Percentiles rank a stretch among this genome's conserved stretches.
phyloP scores from a whole-genome alignment of 148 eudicot genomes.

The Polygonum aviculare region DNA sequence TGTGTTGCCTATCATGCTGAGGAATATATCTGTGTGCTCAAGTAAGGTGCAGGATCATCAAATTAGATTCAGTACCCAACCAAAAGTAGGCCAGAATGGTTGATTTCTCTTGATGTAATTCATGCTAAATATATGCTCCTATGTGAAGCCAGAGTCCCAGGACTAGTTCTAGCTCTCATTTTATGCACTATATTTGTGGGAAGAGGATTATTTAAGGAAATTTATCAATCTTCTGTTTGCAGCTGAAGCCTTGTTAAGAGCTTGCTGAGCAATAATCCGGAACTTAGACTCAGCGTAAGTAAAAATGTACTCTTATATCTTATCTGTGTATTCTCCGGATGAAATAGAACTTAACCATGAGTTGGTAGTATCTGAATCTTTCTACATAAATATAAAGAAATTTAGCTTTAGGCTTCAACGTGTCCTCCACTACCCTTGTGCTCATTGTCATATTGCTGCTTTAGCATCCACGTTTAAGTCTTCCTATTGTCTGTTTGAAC shows the following conservation, averaged over 20 bases:
- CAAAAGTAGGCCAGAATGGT: background rate
- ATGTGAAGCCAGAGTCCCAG: background rate
- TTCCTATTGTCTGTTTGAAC: too few relatives aligned
- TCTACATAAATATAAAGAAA: background rate
- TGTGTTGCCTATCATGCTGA: background rate
- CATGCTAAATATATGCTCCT: background rate
- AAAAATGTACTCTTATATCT: background rate
- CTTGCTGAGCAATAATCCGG: conserved; percentile 94
- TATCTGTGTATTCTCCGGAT: background rate
- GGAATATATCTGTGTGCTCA: background rate
- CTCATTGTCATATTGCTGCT: background rate
- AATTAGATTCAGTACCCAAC: too few relatives aligned
- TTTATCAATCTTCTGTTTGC: conserved; percentile 24
- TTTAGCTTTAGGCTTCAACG: background rate
- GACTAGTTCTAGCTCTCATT: background rate
- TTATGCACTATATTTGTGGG: background rate
- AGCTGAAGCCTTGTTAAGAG: conserved; percentile 90
- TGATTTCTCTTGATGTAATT: background rate
- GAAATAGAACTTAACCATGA: background rate
- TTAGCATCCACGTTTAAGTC: background rate
- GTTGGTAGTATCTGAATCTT: background rate
- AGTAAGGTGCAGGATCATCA: too few relatives aligned
- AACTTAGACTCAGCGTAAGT: conserved; percentile 74
- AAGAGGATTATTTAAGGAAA: conserved; percentile 3
- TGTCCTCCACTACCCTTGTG: background rate